phyloP scores from a whole-genome alignment of 129 eudicot genomes.

The Daucus carota region DH1_v3.0 NC_030386.2:24563001-24563500 shows the following conservation, averaged over 20 bases:
- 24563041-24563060: background rate
- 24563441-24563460: constrained; percentile 65
- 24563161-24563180: constrained; percentile 50
- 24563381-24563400: constrained; percentile 35
- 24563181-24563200: constrained; percentile 41
- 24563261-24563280: constrained; percentile 83
- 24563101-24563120: background rate
- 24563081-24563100: background rate
- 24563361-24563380: constrained; percentile 48
- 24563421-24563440: constrained; percentile 88
- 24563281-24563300: constrained; percentile 39
- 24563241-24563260: constrained; percentile 55
- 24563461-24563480: constrained; percentile 23
- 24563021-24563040: background rate
- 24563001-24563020: constrained; percentile 18
- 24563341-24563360: constrained; percentile 38
- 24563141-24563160: constrained; percentile 88
- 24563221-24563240: constrained; percentile 57
- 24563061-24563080: background rate
- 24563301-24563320: constrained; percentile 28
- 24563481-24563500: constrained; percentile 9
- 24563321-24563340: constrained; percentile 32
- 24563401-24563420: constrained; percentile 61
- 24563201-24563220: constrained; percentile 48
- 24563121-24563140: background rate